A percentile compares a stretch with the other conserved stretches of the same genome.
phyloP scores from a whole-genome alignment of 176 grass and related monocot genomes.

The Carex littledalei region DNA sequence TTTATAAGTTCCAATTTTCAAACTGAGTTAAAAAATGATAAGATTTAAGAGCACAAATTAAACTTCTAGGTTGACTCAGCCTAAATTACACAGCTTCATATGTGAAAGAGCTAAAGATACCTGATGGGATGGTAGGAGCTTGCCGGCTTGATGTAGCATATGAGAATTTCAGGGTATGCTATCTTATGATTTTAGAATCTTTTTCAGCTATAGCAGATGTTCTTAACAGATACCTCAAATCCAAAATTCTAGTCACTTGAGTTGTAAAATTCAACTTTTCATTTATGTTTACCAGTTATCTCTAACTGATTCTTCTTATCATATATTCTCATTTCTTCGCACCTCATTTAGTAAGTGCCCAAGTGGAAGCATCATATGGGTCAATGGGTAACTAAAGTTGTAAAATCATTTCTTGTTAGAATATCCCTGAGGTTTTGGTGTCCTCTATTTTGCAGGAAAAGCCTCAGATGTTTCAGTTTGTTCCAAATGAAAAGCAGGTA shows the following conservation, averaged over 20 bases:
- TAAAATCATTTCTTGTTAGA: not conserved
- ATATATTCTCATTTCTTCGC: not conserved
- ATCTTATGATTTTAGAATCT: not conserved
- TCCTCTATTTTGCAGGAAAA: conserved; percentile 66
- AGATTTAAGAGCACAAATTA: not conserved
- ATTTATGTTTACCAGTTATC: not conserved
- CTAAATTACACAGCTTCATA: conserved; percentile 52
- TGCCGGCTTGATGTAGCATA: conserved; percentile 95
- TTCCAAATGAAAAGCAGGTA: conserved; percentile 93
- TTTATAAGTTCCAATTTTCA: not conserved
- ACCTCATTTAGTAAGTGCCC: not conserved
- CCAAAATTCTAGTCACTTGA: not conserved
- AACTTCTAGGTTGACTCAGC: not conserved
- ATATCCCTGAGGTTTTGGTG: not conserved
- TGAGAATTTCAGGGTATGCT: conserved; percentile 84
- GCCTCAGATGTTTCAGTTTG: conserved; percentile 92
- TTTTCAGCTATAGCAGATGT: not conserved
- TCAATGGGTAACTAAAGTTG: not conserved
- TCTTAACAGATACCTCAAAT: not conserved
- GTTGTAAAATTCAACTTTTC: not conserved
- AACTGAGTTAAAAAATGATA: not conserved
- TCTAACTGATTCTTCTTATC: not conserved
- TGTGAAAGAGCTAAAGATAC: conserved; percentile 84
- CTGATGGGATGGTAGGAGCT: conserved; percentile 88
- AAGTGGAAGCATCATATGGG: not conserved